A percentile compares a stretch with the other conserved stretches of the same genome.
These are phyloP conservation scores for Neurospora tetraspora DNA, from an alignment of 495 filamentous ascomycete species.

Conservation along the genomic window DNA sequence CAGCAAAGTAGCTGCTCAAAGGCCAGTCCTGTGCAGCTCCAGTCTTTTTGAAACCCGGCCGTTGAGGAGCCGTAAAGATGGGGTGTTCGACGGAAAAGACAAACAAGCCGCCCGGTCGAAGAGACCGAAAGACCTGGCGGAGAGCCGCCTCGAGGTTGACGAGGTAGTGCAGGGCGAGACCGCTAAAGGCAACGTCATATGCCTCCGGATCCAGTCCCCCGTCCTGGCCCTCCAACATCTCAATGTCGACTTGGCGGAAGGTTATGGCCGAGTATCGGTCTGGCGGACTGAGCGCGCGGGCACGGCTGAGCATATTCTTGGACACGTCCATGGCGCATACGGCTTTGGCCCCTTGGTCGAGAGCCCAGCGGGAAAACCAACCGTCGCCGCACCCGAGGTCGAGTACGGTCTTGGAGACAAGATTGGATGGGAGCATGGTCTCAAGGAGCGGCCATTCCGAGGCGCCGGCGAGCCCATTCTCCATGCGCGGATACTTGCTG, in stretches of 20 bases:
- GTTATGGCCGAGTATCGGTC: slow-evolving; percentile 10
- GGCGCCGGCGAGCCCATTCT: slow-evolving; percentile 14
- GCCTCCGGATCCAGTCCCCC: slow-evolving; percentile 6
- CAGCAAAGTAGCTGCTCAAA: slow-evolving; percentile 24
- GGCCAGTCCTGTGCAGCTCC: slow-evolving; percentile 21
- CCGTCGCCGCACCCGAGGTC: slow-evolving; percentile 32
- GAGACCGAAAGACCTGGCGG: background rate
- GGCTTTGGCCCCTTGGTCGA: slow-evolving; percentile 15
- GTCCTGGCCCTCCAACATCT: slow-evolving; percentile 1
- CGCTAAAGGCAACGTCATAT: slow-evolving; percentile 26
- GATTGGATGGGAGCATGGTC: slow-evolving; percentile 16
- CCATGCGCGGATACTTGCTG: slow-evolving; percentile 18
- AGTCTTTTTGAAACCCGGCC: slow-evolving; percentile 13
- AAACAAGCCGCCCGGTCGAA: slow-evolving; percentile 6
- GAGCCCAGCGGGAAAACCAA: slow-evolving; percentile 26
- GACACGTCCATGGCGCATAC: slow-evolving; percentile 29
- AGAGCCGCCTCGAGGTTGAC: slow-evolving; percentile 8
- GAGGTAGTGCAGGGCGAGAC: slow-evolving; percentile 28
- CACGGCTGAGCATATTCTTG: slow-evolving; percentile 24
- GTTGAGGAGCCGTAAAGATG: slow-evolving; percentile 26
- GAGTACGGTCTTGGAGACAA: slow-evolving; percentile 16
- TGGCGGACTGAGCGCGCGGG: slow-evolving; percentile 15
- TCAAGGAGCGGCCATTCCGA: slow-evolving; percentile 26
- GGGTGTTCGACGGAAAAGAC: slow-evolving; percentile 32
- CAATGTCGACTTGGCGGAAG: slow-evolving; percentile 23